Evolutionary conservation across 1,139 yeast species (phyloP).

Genomic region (Kluyveromyces marxianus): DNA sequence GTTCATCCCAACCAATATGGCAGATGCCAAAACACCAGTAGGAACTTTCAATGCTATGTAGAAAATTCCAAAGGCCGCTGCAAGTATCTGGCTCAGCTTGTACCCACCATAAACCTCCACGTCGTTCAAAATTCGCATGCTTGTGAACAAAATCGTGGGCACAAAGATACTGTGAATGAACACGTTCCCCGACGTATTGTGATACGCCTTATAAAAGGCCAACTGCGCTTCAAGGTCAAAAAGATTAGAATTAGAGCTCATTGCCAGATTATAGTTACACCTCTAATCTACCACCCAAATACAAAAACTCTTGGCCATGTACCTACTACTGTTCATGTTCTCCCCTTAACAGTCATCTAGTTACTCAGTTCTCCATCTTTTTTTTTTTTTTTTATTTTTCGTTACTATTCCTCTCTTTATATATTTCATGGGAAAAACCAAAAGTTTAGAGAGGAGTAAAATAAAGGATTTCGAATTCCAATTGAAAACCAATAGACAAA

Average conservation of each 20-base stretch:
- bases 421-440: not conserved
- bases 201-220: conserved; percentile 79
- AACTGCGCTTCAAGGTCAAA: conserved; percentile 60
- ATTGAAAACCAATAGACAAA: not conserved
- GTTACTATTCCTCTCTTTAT: not conserved
- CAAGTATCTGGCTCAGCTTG: conserved; percentile 31
- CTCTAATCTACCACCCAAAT: too few species aligned
- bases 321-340: too few species aligned
- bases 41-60: conserved; percentile 36
- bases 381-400: not conserved
- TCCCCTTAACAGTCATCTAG: too few species aligned
- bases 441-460: too few species aligned
- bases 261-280: too few species aligned
- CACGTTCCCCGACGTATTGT: conserved; percentile 61
- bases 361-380: too few species aligned
- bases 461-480: too few species aligned
- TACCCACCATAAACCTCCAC: conserved; percentile 30
- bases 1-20: conserved; percentile 29
- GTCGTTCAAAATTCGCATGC: conserved; percentile 38
- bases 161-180: conserved; percentile 71
- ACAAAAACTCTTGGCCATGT: too few species aligned
- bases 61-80: conserved; percentile 38
- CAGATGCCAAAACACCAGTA: conserved; percentile 38
- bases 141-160: conserved; percentile 61
- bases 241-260: not conserved